Base-by-base conservation (phyloP, 768 basidiomycete species). In the Boletus rex-veris region DNA sequence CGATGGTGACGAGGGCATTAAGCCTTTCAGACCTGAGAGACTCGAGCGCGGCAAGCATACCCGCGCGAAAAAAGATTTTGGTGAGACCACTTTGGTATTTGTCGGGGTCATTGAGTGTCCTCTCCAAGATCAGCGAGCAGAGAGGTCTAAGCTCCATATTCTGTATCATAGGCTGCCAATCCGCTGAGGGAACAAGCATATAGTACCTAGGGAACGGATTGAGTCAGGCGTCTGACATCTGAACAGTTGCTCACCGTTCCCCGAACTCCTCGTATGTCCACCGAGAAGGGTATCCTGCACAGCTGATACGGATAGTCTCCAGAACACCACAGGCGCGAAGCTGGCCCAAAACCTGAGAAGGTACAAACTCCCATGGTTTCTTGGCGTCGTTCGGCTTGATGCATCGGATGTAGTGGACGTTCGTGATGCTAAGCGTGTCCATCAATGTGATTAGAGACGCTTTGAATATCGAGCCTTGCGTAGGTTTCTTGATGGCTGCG, bases 181-280 rank as follows among this genome's bases (percentile, higher is more conserved):
- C 80, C 7, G 84, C 77, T 7, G 93, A 96, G 38, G 84, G 79
- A 1, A 97, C 86, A 42, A 99, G 86, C 92, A 98, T 94, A 72
- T 98, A 98, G 70, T 98, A 99, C 52, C 96, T 97, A 58, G 3
- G 38, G 26, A 52, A 28, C 39, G 3, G 42, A 45, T 70, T 67
- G 31, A 71, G 60, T 50, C 37, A 57, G 43, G 26, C 48, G 52
- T 46, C 56, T 28, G 18, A 21, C 54, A 58, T 48, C 55, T 28
- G 24, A 33, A 40, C 21, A 35, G 18, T 28, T 19, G 71, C 85
- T 60, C 59, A 96, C 93, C 97, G 83, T 69, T 98, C 95, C 5
- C 92, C 97, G 67, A 99, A 99, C 70, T 98, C 97, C 66, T 94
- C 95, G 61, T 98, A 99, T 4, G 88, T 93, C 97, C 97, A 98